Conservation (phyloP, 305 asterid genomes). For the Ilex paraguariensis region DNA sequence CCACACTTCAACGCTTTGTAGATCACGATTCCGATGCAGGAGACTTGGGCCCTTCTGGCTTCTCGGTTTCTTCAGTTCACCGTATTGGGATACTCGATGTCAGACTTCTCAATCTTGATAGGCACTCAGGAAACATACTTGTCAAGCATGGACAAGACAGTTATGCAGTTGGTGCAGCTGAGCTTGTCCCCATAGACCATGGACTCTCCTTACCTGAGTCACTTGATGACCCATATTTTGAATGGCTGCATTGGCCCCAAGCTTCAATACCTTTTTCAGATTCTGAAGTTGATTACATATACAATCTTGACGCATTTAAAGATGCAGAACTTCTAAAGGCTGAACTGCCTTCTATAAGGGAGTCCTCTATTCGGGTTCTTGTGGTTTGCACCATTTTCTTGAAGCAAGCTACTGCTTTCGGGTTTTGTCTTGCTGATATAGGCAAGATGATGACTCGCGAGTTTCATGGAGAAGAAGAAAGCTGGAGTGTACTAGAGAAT, state of each 20-base stretch:
- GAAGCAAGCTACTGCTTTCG: constrained; percentile 52
- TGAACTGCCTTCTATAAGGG: constrained; percentile 60
- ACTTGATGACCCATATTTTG: constrained; percentile 83
- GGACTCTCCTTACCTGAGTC: constrained; percentile 85
- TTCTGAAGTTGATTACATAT: constrained; percentile 57
- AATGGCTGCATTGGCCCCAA: constrained; percentile 92
- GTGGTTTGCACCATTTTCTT: constrained; percentile 68
- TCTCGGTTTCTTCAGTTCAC: constrained; percentile 65
- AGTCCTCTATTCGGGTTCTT: constrained; percentile 67
- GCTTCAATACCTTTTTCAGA: constrained; percentile 76
- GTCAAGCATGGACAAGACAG: constrained; percentile 53
- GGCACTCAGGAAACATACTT: constrained; percentile 84
- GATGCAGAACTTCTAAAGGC: constrained; percentile 61
- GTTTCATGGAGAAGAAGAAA: constrained; percentile 53
- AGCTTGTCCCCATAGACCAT: constrained; percentile 84
- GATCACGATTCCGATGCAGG: constrained; percentile 76
- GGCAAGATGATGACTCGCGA: constrained; percentile 85
- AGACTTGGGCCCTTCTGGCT: constrained; percentile 78
- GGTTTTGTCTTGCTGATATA: constrained; percentile 72
- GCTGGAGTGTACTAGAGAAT: constrained; percentile 61
- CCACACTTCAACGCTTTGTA: constrained; percentile 72
- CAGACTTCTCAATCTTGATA: constrained; percentile 75
- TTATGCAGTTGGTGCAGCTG: constrained; percentile 42
- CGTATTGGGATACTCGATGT: constrained; percentile 76
- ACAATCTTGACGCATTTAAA: constrained; percentile 62